Percentiles rank a stretch among this genome's conserved stretches.
phyloP scores from a whole-genome alignment of 2,329 filamentous ascomycete species.

The Harringtonia lauricola region DNA sequence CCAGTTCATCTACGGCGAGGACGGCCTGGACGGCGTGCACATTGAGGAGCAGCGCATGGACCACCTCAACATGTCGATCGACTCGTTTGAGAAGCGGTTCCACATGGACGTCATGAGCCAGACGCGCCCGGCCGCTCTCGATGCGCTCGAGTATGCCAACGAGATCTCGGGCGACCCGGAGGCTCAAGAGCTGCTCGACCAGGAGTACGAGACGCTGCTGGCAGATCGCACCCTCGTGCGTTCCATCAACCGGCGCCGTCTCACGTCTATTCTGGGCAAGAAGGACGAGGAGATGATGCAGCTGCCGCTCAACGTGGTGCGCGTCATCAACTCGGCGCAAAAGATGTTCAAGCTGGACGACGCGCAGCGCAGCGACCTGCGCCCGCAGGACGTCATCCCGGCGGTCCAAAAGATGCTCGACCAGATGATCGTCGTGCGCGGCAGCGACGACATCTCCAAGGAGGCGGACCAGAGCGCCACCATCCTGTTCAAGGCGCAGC shows the following conservation, averaged over 20 bases:
- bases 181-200: constrained; percentile 76
- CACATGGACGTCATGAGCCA: constrained; percentile 77
- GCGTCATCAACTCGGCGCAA: constrained; percentile 84
- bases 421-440: constrained; percentile 75
- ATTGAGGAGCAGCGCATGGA: constrained; percentile 92
- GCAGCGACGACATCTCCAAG: constrained; percentile 65
- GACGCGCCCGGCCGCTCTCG: constrained; percentile 44
- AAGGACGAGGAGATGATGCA: constrained; percentile 81
- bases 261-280: constrained; percentile 24
- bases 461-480: constrained; percentile 88
- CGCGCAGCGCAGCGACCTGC: constrained; percentile 75
- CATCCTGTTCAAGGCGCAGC: constrained; percentile 80
- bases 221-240: constrained; percentile 69
- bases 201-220: constrained; percentile 71
- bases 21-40: constrained; percentile 83
- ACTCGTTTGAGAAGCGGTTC: constrained; percentile 70
- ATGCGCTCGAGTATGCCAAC: constrained; percentile 74
- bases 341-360: constrained; percentile 86
- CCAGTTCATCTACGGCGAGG: constrained; percentile 95
- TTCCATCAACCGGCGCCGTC: constrained; percentile 41
- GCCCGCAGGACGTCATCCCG: constrained; percentile 78
- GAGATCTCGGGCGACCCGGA: constrained; percentile 82
- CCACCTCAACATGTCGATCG: constrained; percentile 68
- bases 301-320: constrained; percentile 79
- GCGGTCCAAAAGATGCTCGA: constrained; percentile 65